Base-by-base conservation (phyloP, 352 stramenopile genomes). In the Pythium pectinolyticum region DNA sequence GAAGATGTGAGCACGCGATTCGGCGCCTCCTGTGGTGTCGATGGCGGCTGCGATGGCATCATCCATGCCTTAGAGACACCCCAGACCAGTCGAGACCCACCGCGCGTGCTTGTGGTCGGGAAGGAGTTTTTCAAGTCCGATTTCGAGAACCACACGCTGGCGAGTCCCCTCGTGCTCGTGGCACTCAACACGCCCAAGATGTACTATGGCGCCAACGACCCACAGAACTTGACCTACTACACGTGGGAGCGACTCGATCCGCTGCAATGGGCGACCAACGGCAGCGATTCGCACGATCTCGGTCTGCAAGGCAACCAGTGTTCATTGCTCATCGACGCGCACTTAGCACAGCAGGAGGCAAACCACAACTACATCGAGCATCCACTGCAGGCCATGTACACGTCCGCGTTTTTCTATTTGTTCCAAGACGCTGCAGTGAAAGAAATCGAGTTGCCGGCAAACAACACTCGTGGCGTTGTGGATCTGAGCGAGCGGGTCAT, bases 361-460 rank as follows among this genome's bases (percentile, higher is more conserved):
- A 86, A 86, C 40, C 66, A 77, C 45, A 79, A 76, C 54, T 86
- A 71, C 41, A 19, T 81, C 22, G 58, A 78, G 3, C 58, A 82
- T 20, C 68, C 75, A 6, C 62, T 72, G 1, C 77, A 84, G 58
- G 41, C 60, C 2, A 62, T 80, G 59, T 84, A 84, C 64, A 83
- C 73, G 14, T 73, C 75, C 2, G 73, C 73, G 39, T 34, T 86
- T 3, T 80, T 74, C 39, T 86, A 81, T 45, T 27, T 86, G 25
- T 82, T 82, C 32, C 73, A 82, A 47, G 39, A 77, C 30, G 77
- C 70, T 2, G 61, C 66, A 0, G 73, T 77, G 15, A 82, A 58
- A 27, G n/a, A 58, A 28, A 6, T 66, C 28, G 47, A 28, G 15
- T 24, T 57, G 24, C 34, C 50, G 5, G 25, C 10, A 12, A 46